These are phyloP conservation scores for Cucumis melo DNA, from an alignment of 306 rosid genomes.

Conservation along the genomic window DNA sequence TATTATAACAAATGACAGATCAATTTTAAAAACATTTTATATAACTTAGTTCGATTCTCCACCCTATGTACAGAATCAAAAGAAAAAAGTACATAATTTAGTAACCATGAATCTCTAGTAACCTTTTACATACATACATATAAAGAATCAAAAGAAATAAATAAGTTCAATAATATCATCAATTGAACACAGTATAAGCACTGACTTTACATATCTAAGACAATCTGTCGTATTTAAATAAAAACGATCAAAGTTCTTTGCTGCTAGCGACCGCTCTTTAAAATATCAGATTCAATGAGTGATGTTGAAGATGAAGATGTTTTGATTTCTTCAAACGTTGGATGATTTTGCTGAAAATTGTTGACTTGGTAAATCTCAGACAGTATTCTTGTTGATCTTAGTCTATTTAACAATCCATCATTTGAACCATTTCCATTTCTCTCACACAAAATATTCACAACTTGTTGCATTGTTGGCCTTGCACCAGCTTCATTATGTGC, in stretches of 20 bases:
- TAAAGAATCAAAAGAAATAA: not conserved
- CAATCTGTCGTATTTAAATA: not conserved
- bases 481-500: constrained; percentile 29
- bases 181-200: not conserved
- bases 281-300: not conserved
- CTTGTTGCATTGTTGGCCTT: constrained; percentile 52
- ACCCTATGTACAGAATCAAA: too few species aligned
- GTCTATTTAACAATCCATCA: constrained; percentile 23
- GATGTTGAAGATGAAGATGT: constrained; percentile 22
- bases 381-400: constrained; percentile 13
- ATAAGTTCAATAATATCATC: not conserved
- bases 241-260: not conserved
- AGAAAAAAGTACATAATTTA: not conserved
- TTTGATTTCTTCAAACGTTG: constrained; percentile 31
- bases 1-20: not conserved
- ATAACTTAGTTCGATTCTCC: not conserved
- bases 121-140: not conserved
- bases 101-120: not conserved
- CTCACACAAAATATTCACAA: constrained; percentile 36
- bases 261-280: constrained; percentile 15
- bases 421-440: not conserved
- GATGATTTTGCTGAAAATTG: constrained; percentile 23
- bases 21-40: not conserved
- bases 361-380: constrained; percentile 13
- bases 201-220: not conserved